These are phyloP conservation scores for Ceratorhiza oryzae-sativae DNA, from an alignment of 1,284 basidiomycete species.

Conservation along the genomic window DNA sequence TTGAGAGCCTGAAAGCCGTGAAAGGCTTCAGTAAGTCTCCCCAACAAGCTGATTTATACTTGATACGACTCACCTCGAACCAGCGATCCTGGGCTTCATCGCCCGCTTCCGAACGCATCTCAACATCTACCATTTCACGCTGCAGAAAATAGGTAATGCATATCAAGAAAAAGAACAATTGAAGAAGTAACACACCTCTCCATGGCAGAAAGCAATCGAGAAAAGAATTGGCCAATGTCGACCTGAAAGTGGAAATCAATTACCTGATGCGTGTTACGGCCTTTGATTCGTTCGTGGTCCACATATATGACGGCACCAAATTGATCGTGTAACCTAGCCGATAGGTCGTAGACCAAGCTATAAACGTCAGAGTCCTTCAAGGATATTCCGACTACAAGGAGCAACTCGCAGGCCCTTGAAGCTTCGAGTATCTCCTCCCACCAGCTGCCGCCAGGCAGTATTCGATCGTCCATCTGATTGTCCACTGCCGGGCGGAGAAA, in stretches of 20 bases:
- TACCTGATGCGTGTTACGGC: background rate
- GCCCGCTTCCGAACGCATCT: background rate
- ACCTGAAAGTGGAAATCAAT: slow-evolving; percentile 11
- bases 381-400: background rate
- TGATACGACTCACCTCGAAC: slow-evolving; percentile 14
- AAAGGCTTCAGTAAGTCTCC: background rate
- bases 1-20: background rate
- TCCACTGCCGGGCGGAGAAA: too few relatives aligned
- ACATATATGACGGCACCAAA: slow-evolving; percentile 16
- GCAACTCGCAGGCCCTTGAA: background rate
- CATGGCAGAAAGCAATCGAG: background rate
- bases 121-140: background rate
- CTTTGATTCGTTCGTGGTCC: background rate
- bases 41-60: background rate
- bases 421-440: background rate
- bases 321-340: background rate
- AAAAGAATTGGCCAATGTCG: background rate
- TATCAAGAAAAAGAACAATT: background rate
- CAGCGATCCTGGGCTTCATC: background rate
- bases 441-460: background rate
- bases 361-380: background rate
- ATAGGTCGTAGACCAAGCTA: background rate
- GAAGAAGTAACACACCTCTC: background rate
- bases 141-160: background rate
- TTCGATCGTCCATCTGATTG: too few relatives aligned